Evolutionary conservation across 192 early-diverging fungal genomes (phyloP).

Genomic region (Coemansia sp.): DNA sequence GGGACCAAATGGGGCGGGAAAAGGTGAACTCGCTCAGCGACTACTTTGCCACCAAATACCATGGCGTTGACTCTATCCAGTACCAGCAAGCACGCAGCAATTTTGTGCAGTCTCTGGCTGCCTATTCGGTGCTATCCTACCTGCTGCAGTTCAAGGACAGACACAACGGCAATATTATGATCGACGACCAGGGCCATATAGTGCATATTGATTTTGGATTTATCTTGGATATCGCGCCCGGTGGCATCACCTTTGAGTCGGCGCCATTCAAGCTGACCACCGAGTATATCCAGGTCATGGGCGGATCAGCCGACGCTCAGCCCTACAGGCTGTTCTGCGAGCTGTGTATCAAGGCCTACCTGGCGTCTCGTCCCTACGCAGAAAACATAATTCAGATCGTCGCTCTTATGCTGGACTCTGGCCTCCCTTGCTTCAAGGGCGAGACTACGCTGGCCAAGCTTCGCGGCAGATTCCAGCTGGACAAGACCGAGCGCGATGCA

Average conservation of each 20-base stretch:
- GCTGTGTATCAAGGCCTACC: constrained; percentile 83
- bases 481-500: constrained; percentile 83
- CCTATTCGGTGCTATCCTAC: constrained; percentile 93
- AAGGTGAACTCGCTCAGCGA: constrained; percentile 97
- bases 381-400: constrained; percentile 91
- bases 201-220: constrained; percentile 99
- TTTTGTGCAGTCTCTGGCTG: constrained; percentile 93
- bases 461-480: constrained; percentile 82
- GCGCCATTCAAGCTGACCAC: constrained; percentile 97
- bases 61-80: constrained; percentile 79
- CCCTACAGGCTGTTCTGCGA: constrained; percentile 88
- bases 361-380: constrained; percentile 88
- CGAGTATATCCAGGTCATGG: constrained; percentile 97
- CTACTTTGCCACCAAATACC: constrained; percentile 92
- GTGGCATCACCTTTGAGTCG: constrained; percentile 92
- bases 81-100: constrained; percentile 91
- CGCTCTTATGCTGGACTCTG: constrained; percentile 89
- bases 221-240: constrained; percentile 97
- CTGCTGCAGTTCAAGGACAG: constrained; percentile 97
- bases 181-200: constrained; percentile 93
- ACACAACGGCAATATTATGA: constrained; percentile 99
- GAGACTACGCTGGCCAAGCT: constrained; percentile 84
- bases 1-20: constrained; percentile 97
- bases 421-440: constrained; percentile 96
- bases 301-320: constrained; percentile 76